Percentiles rank a stretch among this genome's conserved stretches.
phyloP scores from a whole-genome alignment of 306 rosid species.

The Prunus armeniaca region DNA sequence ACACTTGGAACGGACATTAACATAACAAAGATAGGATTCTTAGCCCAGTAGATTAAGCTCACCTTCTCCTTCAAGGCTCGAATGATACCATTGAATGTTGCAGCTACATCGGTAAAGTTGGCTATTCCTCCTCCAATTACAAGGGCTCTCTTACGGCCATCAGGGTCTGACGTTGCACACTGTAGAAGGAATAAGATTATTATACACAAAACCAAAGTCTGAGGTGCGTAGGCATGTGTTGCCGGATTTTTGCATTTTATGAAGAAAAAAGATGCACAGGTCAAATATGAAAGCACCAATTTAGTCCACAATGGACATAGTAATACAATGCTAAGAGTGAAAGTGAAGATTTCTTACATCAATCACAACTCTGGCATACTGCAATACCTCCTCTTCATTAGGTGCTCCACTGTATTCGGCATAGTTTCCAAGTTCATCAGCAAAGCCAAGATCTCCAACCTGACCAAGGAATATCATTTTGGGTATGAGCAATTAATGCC shows the following conservation, averaged over 20 bases:
- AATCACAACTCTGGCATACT: slow-evolving; percentile 92
- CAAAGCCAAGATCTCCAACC: slow-evolving; percentile 98
- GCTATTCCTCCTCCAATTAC: slow-evolving; percentile 98
- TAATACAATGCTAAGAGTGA: background rate
- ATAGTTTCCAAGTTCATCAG: slow-evolving; percentile 92
- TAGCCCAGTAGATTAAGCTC: slow-evolving; percentile 5
- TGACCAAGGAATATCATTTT: slow-evolving; percentile 19
- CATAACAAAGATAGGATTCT: slow-evolving; percentile 1
- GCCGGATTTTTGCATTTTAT: background rate
- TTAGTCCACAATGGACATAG: background rate
- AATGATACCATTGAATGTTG: slow-evolving; percentile 91
- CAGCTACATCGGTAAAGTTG: slow-evolving; percentile 92
- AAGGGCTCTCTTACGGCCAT: slow-evolving; percentile 88
- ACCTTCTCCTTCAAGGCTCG: slow-evolving; percentile 95
- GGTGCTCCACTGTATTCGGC: slow-evolving; percentile 99
- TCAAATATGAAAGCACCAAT: background rate
- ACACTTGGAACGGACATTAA: background rate
- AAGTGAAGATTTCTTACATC: slow-evolving; percentile 54
- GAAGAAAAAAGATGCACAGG: slow-evolving; percentile 1
- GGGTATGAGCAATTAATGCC: slow-evolving; percentile 1
- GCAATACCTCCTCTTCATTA: slow-evolving; percentile 94
- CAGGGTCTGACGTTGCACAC: slow-evolving; percentile 92
- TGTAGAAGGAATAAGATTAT: slow-evolving; percentile 36
- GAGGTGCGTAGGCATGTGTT: slow-evolving; percentile 8
- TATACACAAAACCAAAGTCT: background rate